Conservation (phyloP, 2,329 filamentous ascomycete genomes). For the Dothiorella sarmentorum region DNA sequence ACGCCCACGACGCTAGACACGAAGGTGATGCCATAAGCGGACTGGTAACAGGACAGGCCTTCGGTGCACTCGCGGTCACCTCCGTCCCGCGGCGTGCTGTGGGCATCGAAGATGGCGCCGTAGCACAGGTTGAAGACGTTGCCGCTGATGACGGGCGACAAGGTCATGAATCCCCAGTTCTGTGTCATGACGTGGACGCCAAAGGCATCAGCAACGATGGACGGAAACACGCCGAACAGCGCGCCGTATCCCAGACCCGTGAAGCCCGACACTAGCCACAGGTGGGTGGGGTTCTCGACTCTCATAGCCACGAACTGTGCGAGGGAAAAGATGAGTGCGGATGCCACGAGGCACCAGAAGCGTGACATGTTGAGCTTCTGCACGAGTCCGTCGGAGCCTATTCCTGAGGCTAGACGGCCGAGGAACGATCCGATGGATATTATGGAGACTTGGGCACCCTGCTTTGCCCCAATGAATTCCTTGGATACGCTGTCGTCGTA, state of each 20-base stretch:
- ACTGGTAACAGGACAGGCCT: conserved; percentile 74
- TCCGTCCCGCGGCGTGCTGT: conserved; percentile 65
- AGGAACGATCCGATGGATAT: conserved; percentile 85
- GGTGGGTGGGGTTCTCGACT: conserved; percentile 71
- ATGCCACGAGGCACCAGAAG: conserved; percentile 84
- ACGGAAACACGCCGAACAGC: conserved; percentile 90
- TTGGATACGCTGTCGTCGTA: conserved; percentile 71
- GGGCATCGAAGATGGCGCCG: conserved; percentile 75
- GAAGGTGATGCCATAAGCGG: conserved; percentile 78
- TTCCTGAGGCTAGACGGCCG: conserved; percentile 68
- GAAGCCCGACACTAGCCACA: conserved; percentile 75
- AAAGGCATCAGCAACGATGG: conserved; percentile 81
- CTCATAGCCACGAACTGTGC: conserved; percentile 75
- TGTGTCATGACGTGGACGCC: conserved; percentile 84
- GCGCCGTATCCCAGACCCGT: conserved; percentile 91
- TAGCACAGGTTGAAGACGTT: conserved; percentile 94
- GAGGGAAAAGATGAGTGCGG: conserved; percentile 71
- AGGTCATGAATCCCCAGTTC: conserved; percentile 95
- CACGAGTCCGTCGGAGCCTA: conserved; percentile 86
- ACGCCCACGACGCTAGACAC: conserved; percentile 67
- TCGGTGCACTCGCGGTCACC: conserved; percentile 73
- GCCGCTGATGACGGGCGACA: conserved; percentile 80
- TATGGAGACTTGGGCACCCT: conserved; percentile 90
- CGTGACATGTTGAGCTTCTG: conserved; percentile 76
- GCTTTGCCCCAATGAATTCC: conserved; percentile 73